Evolutionary conservation across 805 yeast species (phyloP), one percentile per base, ranked within the genome.

Genomic region (Saturnispora dispora): DNA sequence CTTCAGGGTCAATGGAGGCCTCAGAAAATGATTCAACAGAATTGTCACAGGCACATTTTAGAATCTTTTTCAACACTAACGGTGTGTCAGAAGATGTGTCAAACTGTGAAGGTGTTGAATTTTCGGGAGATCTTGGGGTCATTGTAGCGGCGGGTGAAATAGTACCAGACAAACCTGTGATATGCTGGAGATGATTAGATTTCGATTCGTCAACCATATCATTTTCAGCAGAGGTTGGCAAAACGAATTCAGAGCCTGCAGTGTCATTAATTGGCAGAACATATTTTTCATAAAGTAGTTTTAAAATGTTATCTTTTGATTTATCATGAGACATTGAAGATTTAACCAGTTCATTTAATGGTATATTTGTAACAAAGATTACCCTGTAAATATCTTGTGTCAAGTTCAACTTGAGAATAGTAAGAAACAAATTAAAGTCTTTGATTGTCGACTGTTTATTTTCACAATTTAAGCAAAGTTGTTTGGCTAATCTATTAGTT

Each of bases 191-290:
- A 37, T 45, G 42, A 7, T 48, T 43, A 36, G 51, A 28, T 13
- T 39, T 17, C 3, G 55, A 52, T 3, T 37, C 35, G 18, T 50
- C 45, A 11, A 40, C 33, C 23, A 50, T 42, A 27, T 55, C 54
- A 33, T 52, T 55, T 25, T 47, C 49, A 27, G 55, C 47, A 20
- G 50, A 40, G 5, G 43, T 27, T 3, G 58, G 56, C 42, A 61
- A 55, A 22, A 57, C 55, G 48, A 63, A 65, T 52, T 65, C 68
- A 22, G 64, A 58, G 20, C 64, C 65, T 1, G 69, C 60, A 8
- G 59, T 55, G 30, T 55, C 55, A 52, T 65, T 63, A 20, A 64
- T 64, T 10, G 66, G 63, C 33, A 62, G 57, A 40, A 63, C 57
- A 51, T 55, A 63, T 48, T 59, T 61, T 25, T 63, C 65, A 47